These are phyloP conservation scores for Aspergillus sp. DNA, from an alignment of 2,329 filamentous ascomycete species.

Conservation along the genomic window DNA sequence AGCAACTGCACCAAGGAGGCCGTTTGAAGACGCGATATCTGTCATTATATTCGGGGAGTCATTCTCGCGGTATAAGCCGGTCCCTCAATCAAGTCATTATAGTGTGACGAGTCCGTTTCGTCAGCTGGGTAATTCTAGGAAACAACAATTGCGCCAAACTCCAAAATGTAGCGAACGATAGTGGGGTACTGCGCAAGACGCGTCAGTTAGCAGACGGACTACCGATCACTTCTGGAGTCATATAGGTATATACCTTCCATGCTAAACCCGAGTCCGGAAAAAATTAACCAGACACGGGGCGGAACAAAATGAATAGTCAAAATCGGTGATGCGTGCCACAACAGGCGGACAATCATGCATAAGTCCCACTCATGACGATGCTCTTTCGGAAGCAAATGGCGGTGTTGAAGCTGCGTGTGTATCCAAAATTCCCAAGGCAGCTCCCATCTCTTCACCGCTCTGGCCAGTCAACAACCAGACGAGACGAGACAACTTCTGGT, in stretches of 20 bases:
- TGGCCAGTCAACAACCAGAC: slow-evolving; percentile 41
- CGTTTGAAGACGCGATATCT: slow-evolving; percentile 12
- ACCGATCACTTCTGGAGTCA: neutral
- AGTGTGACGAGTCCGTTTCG: slow-evolving; percentile 12
- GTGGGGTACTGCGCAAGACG: neutral
- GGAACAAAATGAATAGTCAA: slow-evolving; percentile 6
- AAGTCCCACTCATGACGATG: slow-evolving; percentile 7
- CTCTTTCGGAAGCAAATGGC: slow-evolving; percentile 14
- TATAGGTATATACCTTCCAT: slow-evolving; percentile 2
- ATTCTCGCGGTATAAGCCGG: slow-evolving; percentile 20
- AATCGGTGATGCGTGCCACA: neutral
- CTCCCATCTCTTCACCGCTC: slow-evolving; percentile 28
- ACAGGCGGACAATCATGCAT: neutral
- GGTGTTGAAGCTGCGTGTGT: slow-evolving; percentile 19
- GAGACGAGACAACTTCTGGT: slow-evolving; percentile 35
- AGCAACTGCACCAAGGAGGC: slow-evolving; percentile 4
- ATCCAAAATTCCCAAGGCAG: slow-evolving; percentile 29
- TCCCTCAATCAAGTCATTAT: slow-evolving; percentile 25
- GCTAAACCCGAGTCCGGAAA: neutral
- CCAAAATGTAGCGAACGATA: slow-evolving; percentile 12
- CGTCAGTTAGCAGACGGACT: neutral
- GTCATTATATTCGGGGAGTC: slow-evolving; percentile 14
- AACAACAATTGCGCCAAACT: slow-evolving; percentile 16
- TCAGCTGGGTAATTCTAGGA: slow-evolving; percentile 9
- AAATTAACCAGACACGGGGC: slow-evolving; percentile 11